Evolutionary conservation across 106 monocot genomes (phyloP).

Genomic region (Dendrobium officinale): DNA sequence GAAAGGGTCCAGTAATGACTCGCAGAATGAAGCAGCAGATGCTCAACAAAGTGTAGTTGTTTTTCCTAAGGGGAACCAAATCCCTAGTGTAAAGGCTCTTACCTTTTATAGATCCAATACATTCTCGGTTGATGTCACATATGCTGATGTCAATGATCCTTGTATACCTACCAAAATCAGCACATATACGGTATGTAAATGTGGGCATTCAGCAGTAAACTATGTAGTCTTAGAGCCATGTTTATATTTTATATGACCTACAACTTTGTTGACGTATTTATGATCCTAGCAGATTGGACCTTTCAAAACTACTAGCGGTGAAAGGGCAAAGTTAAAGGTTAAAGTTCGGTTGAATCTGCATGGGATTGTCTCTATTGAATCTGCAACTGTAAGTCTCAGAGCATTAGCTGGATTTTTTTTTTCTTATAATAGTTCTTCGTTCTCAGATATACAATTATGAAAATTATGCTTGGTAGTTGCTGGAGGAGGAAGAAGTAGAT

Average conservation of each 20-base stretch:
- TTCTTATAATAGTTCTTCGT: neutral
- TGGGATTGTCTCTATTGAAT: constrained; percentile 79
- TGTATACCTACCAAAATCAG: constrained; percentile 52
- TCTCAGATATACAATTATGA: neutral
- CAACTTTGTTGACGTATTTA: neutral
- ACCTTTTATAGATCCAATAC: constrained; percentile 50
- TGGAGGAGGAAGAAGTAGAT: constrained; percentile 87
- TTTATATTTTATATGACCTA: neutral
- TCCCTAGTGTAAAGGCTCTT: constrained; percentile 49
- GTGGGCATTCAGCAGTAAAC: neutral
- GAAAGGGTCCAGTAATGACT: constrained; percentile 49
- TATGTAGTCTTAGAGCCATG: neutral
- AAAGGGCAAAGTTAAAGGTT: constrained; percentile 75
- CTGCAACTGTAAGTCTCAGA: constrained; percentile 71
- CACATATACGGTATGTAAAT: constrained; percentile 58
- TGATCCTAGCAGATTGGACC: constrained; percentile 73
- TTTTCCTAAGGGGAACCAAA: constrained; percentile 67
- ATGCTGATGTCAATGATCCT: constrained; percentile 32
- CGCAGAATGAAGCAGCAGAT: constrained; percentile 31
- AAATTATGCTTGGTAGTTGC: constrained; percentile 34
- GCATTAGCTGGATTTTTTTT: neutral
- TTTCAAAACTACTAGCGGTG: constrained; percentile 58
- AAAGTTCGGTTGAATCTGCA: constrained; percentile 80
- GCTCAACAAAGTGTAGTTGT: constrained; percentile 46
- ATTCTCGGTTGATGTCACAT: constrained; percentile 57